Evolutionary conservation across 306 rosid species (phyloP), one percentile per base, ranked within the genome.

Genomic region (Alnus rubra): DNA sequence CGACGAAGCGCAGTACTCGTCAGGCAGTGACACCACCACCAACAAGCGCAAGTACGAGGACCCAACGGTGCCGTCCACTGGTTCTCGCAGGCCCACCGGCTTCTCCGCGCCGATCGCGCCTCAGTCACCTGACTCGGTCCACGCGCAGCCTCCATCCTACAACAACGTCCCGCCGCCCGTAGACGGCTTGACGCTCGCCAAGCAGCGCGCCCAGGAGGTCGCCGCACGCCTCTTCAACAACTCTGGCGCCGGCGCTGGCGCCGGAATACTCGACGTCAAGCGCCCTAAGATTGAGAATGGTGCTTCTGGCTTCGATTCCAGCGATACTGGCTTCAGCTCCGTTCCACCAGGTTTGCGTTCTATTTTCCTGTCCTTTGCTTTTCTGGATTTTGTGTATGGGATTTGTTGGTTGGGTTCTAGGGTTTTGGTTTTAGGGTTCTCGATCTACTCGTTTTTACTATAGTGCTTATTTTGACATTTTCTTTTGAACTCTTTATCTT

Each of bases 201-300:
- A 96, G 83, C 98, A 91, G 80, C 90, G 89, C 2, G 99, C 98
- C 2, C 99, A 96, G 84, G 97, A 93, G 89, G 94, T 96, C 42
- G 98, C 99, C 3, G 91, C 99, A 75, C 97, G 97, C 2, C 86
- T 96, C 82, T 85, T 84, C 74, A 82, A 78, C 87, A 79, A 76
- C 81, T 78, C 76, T 44, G 76, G 76, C 3, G 79, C 77, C 11
- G 88, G 81, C 7, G 85, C 85, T 30, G 87, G 18, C 10, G 74
- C 53, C 33, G 80, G 75, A 19, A 80, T 83, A 8, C 77, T 86
- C 15, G 99, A 93, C 45, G 76, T 83, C 76, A 96, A 96, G 81
- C 99, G 99, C 0, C 76, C 96, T 15, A 93, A 94, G 84, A 80
- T 87, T 72, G 99, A 96, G 30, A 90, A 91, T 69, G 99, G 95